Evolutionary conservation across 257 asterid species (phyloP), one percentile per base, ranked within the genome.

Genomic region (Hygrophila difformis): DNA sequence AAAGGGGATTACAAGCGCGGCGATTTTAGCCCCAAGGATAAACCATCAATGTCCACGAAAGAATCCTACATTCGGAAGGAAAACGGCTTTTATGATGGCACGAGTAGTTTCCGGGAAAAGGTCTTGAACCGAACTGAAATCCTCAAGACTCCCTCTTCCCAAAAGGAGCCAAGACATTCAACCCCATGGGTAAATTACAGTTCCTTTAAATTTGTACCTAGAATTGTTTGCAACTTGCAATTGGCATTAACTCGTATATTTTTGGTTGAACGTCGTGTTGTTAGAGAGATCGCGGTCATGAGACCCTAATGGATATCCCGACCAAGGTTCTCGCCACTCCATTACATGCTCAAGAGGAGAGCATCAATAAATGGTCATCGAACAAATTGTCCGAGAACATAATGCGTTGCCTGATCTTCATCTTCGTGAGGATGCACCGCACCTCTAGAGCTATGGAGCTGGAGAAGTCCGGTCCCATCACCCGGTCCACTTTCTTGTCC

Each of bases 361-460:
- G 29, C 29, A 24, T 24, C 7, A 3, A 7, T 7, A 24, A 7
- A 24, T 24, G 29, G 29, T 24, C 29, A 24, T 7, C 29, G 7
- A 24, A 24, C 29, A 24, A 24, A 7, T 24, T 24, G 29, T 24
- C 29, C 7, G 29, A 24, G 29, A 24, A 24, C 29, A 24, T 24
- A 24, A 24, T 24, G 29, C 3, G 7, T 3, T 24, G 29, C 7
- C 29, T 24, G 29, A 24, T 24, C 37, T 0, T 33, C 37, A 82
- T 89, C 5, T 89, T 45, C 44, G 83, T 82, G 29, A 74, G 98
- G 24, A 70, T 86, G 4, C 79, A 82, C 0, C 60, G 98, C 33
- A 82, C 92, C 3, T 77, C 96, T 1, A 61, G 84, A 53, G 81
- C 67, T 9, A 80, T 86, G 82, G 96, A 86, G 36, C 4, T 80